A percentile compares a stretch with the other conserved stretches of the same genome.
These are phyloP conservation scores for Mariannaea sp. DNA, from an alignment of 2,329 filamentous ascomycete species.

Conservation along the genomic window DNA sequence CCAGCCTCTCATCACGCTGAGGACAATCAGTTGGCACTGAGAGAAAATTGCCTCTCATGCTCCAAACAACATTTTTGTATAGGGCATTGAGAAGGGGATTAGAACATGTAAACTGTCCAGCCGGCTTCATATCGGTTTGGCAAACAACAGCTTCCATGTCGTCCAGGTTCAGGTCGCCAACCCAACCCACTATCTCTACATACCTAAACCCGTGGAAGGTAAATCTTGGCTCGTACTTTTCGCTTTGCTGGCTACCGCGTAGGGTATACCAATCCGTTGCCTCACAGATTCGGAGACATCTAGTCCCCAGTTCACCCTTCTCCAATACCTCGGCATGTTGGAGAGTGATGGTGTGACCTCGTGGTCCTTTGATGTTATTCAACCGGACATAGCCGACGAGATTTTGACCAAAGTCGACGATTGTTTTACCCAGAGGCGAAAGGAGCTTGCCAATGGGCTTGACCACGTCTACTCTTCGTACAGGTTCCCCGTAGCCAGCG, in stretches of 20 bases:
- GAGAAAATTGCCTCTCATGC: slow-evolving; percentile 61
- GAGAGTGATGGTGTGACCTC: slow-evolving; percentile 50
- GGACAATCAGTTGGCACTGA: slow-evolving; percentile 60
- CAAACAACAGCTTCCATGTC: slow-evolving; percentile 45
- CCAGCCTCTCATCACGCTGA: slow-evolving; percentile 55
- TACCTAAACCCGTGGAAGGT: slow-evolving; percentile 63
- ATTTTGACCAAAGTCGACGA: slow-evolving; percentile 64
- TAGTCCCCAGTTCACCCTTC: slow-evolving; percentile 47
- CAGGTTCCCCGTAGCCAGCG: slow-evolving; percentile 49
- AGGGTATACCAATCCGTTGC: slow-evolving; percentile 22
- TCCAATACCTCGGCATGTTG: slow-evolving; percentile 62
- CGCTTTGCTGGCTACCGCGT: slow-evolving; percentile 20
- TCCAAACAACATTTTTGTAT: slow-evolving; percentile 60
- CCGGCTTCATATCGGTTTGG: slow-evolving; percentile 59
- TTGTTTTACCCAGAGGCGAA: slow-evolving; percentile 48
- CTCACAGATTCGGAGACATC: slow-evolving; percentile 26
- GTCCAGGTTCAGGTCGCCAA: slow-evolving; percentile 21
- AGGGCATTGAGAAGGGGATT: no score
- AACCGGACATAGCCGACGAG: slow-evolving; percentile 56
- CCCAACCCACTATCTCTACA: slow-evolving; percentile 53
- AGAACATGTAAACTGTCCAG: no score
- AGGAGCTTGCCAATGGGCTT: slow-evolving; percentile 32
- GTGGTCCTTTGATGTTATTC: slow-evolving; percentile 41
- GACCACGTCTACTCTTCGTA: slow-evolving; percentile 13
- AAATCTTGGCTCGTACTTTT: slow-evolving; percentile 52